Conservation (phyloP, 176 grass and related monocot genomes). For the Calamus simplicifolius region DNA sequence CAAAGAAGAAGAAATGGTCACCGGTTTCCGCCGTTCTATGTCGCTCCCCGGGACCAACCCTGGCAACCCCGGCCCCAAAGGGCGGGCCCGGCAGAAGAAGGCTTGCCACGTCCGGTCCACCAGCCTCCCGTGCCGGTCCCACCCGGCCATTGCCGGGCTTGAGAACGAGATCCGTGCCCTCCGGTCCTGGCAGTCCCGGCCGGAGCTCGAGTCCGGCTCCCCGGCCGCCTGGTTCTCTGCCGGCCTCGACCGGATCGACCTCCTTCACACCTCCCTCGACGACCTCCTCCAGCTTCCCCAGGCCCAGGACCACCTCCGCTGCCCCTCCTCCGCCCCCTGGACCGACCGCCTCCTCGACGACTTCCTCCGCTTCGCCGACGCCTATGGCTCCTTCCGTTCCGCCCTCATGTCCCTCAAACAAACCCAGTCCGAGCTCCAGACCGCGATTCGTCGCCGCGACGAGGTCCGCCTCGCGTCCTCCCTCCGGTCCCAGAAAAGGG, state of each 20-base stretch:
- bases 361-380: constrained; percentile 64
- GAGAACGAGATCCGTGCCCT: constrained; percentile 43
- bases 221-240: neutral
- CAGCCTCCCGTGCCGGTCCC: constrained; percentile 58
- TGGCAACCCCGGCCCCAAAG: neutral
- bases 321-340: neutral
- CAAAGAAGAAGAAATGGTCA: constrained; percentile 28
- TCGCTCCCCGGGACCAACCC: constrained; percentile 27
- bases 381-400: constrained; percentile 51
- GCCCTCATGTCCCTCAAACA: constrained; percentile 36
- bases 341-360: constrained; percentile 49
- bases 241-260: constrained; percentile 37
- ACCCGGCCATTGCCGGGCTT: constrained; percentile 48
- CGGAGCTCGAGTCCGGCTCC: constrained; percentile 3
- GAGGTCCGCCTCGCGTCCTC: constrained; percentile 17
- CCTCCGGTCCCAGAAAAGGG: constrained; percentile 21
- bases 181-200: constrained; percentile 30
- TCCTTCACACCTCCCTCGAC: constrained; percentile 37
- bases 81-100: neutral
- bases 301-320: constrained; percentile 30
- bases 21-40: constrained; percentile 53
- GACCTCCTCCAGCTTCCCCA: constrained; percentile 40
- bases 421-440: constrained; percentile 26
- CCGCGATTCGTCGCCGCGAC: constrained; percentile 44
- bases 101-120: constrained; percentile 30